Percentiles rank a stretch among this genome's conserved stretches.
phyloP scores from a whole-genome alignment of 495 filamentous ascomycete species.

The Hyaloscypha bicolor region DNA sequence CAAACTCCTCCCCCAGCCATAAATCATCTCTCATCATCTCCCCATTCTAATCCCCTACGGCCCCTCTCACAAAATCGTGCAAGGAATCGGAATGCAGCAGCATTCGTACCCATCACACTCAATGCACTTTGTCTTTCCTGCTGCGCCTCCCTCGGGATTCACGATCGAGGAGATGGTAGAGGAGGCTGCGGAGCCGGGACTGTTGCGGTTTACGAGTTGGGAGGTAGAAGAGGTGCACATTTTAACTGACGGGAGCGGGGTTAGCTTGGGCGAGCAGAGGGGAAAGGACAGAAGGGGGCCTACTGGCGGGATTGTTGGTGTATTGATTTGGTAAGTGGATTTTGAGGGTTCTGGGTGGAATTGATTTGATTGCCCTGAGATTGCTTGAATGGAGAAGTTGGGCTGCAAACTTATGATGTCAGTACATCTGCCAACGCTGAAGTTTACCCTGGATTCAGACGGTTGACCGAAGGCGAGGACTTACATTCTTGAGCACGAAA shows the following conservation, averaged over 20 bases:
- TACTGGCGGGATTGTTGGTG: too few species aligned
- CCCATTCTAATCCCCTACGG: background rate
- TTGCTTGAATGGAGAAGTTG: too few species aligned
- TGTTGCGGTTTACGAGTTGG: slow-evolving; percentile 35
- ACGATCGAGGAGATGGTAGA: slow-evolving; percentile 45
- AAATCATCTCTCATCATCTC: background rate
- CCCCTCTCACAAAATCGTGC: slow-evolving; percentile 40
- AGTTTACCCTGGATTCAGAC: background rate
- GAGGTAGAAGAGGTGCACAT: slow-evolving; percentile 25
- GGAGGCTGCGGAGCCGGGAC: slow-evolving; percentile 42
- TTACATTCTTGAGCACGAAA: background rate
- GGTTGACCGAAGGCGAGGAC: background rate
- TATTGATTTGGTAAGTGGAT: background rate
- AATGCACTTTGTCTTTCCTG: slow-evolving; percentile 46
- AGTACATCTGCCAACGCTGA: background rate
- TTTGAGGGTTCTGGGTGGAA: background rate
- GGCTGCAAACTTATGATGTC: too few species aligned
- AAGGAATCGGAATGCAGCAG: slow-evolving; percentile 49
- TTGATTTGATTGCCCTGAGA: background rate
- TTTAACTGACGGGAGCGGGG: background rate
- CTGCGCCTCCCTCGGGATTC: slow-evolving; percentile 38
- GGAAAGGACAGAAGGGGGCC: too few species aligned
- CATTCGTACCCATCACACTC: slow-evolving; percentile 49
- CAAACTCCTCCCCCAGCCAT: background rate
- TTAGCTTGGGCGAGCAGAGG: background rate